Conservation (phyloP, 176 grass and related monocot genomes). For the Aegilops sharonensis region DNA sequence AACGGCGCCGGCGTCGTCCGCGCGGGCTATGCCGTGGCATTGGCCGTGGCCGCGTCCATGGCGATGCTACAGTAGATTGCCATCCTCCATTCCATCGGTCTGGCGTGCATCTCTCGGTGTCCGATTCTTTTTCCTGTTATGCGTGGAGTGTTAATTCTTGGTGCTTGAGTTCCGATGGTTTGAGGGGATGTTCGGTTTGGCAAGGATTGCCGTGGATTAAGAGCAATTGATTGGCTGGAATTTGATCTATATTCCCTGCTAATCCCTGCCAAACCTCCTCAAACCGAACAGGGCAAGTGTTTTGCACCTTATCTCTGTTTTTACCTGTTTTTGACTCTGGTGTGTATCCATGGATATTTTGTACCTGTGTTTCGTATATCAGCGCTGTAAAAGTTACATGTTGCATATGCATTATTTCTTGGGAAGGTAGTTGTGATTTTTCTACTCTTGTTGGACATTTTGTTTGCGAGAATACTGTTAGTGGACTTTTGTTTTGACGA, state of each 20-base stretch:
- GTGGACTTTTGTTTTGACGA: too few species aligned
- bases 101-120: background rate
- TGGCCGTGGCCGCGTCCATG: slow-evolving; percentile 5
- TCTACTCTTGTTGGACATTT: too few species aligned
- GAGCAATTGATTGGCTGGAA: background rate
- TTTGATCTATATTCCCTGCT: background rate
- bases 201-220: background rate
- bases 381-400: background rate
- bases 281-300: background rate
- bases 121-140: slow-evolving; percentile 18
- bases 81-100: background rate
- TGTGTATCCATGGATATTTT: background rate
- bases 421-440: background rate
- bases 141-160: background rate
- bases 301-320: background rate
- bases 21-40: background rate
- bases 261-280: background rate
- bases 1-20: background rate
- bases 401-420: background rate
- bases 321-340: background rate
- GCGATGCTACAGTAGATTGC: slow-evolving; percentile 16
- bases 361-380: background rate
- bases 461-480: too few species aligned
- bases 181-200: background rate
- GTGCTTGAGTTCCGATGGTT: background rate